These are phyloP conservation scores for Strigomonas culicis DNA, from an alignment of 208 protist genomes.

Conservation along the genomic window DNA sequence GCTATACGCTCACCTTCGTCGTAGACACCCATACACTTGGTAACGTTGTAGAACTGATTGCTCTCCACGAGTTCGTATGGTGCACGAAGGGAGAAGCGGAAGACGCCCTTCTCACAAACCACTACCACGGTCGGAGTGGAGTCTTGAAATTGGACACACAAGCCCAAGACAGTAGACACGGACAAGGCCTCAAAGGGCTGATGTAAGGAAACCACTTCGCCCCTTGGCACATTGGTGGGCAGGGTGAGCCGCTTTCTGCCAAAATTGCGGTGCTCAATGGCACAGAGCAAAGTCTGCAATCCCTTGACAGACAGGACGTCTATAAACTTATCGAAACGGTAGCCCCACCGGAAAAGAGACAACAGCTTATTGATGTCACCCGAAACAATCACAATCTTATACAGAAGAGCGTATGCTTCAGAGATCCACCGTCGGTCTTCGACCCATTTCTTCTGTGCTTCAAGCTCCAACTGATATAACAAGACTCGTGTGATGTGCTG, in stretches of 20 bases:
- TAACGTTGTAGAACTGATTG: conserved; percentile 19
- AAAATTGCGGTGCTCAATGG: conserved; percentile 29
- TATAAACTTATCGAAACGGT: conserved; percentile 22
- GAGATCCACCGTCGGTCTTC: conserved; percentile 38
- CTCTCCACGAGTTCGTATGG: conserved; percentile 21
- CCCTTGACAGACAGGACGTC: conserved; percentile 21
- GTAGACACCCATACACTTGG: conserved; percentile 31
- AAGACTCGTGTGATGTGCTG: conserved; percentile 48
- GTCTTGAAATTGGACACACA: conserved; percentile 23
- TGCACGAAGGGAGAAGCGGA: conserved; percentile 18
- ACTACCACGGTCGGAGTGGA: conserved; percentile 6
- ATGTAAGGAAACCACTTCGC: conserved; percentile 38
- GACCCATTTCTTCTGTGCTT: neutral
- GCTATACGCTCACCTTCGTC: conserved; percentile 18
- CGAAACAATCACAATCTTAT: conserved; percentile 62
- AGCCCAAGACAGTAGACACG: conserved; percentile 17
- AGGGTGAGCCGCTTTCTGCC: conserved; percentile 49
- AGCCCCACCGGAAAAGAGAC: conserved; percentile 49
- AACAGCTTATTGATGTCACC: conserved; percentile 47
- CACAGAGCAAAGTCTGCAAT: conserved; percentile 30
- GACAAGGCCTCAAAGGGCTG: conserved; percentile 25
- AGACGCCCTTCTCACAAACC: conserved; percentile 21
- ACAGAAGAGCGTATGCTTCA: conserved; percentile 36
- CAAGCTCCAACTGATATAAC: conserved; percentile 41
- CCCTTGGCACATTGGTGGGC: conserved; percentile 27